Evolutionary conservation across 768 basidiomycete species (phyloP).

Genomic region (Mycena rebaudengoi): DNA sequence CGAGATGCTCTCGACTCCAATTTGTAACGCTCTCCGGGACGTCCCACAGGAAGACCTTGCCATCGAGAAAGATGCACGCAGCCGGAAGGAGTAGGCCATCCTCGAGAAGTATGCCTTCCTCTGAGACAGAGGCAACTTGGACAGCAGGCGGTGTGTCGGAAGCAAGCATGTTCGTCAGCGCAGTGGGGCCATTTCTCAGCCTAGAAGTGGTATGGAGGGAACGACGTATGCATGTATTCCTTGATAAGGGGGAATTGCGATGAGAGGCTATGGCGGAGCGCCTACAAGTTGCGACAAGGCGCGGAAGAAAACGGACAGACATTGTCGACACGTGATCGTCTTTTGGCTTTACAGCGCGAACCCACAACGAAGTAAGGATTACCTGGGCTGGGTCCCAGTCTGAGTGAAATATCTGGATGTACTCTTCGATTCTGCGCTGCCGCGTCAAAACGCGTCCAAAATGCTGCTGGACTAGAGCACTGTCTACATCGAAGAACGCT

Average conservation of each 20-base stretch:
- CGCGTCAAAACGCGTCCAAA: neutral
- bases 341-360: neutral
- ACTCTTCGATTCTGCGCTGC: neutral
- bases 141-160: conserved; percentile 74
- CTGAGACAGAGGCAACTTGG: conserved; percentile 72
- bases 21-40: conserved; percentile 69
- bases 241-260: neutral
- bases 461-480: neutral
- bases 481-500: neutral
- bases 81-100: conserved; percentile 83
- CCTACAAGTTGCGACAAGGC: neutral
- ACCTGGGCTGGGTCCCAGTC: too few species aligned
- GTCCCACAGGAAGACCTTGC: conserved; percentile 91
- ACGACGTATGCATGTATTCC: neutral
- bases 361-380: too few species aligned
- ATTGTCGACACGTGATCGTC: neutral
- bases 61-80: conserved; percentile 85
- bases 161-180: conserved; percentile 79
- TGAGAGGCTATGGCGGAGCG: too few species aligned
- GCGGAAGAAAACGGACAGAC: conserved; percentile 6
- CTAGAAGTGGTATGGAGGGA: conserved; percentile 27
- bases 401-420: too few species aligned
- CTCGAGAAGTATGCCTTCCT: conserved; percentile 71
- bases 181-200: conserved; percentile 33
- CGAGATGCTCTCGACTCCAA: conserved; percentile 80